phyloP scores from a whole-genome alignment of 768 basidiomycete genomes.

The Tricholoma sp. region DNA sequence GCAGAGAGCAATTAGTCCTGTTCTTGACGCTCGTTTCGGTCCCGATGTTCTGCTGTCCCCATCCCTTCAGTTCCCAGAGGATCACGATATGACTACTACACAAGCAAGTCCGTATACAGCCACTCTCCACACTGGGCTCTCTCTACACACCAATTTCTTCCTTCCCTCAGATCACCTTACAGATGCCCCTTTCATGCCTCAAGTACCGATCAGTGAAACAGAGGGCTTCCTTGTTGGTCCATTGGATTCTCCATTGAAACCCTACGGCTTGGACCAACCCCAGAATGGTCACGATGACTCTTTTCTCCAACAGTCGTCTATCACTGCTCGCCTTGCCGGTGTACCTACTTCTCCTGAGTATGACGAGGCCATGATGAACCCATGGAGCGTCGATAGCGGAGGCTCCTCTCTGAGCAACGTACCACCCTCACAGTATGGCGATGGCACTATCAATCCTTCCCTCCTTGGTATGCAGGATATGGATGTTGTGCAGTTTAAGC shows the following conservation, averaged over 20 bases:
- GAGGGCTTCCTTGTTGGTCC: conserved; percentile 1
- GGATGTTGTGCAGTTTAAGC: neutral
- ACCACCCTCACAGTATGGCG: conserved; percentile 1
- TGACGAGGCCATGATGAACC: neutral
- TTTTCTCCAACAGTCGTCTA: neutral
- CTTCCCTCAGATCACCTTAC: neutral
- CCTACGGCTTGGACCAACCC: neutral
- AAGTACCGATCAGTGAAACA: neutral
- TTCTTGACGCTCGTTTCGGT: neutral
- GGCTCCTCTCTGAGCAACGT: neutral
- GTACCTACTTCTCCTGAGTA: neutral
- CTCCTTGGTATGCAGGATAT: conserved; percentile 9
- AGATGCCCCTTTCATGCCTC: conserved; percentile 4
- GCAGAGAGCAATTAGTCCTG: conserved; percentile 17
- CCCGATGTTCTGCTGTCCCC: neutral
- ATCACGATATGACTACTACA: neutral
- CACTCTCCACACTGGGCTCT: neutral
- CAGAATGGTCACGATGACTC: neutral
- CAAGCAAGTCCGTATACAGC: neutral
- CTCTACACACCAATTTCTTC: neutral
- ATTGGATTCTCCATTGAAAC: neutral
- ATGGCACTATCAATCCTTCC: conserved; percentile 18
- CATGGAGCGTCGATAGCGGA: neutral
- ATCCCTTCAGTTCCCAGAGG: neutral
- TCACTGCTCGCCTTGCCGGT: neutral